Base-by-base conservation (phyloP, 495 filamentous ascomycete genomes). In the Hypoxylon crocopeplum region DNA sequence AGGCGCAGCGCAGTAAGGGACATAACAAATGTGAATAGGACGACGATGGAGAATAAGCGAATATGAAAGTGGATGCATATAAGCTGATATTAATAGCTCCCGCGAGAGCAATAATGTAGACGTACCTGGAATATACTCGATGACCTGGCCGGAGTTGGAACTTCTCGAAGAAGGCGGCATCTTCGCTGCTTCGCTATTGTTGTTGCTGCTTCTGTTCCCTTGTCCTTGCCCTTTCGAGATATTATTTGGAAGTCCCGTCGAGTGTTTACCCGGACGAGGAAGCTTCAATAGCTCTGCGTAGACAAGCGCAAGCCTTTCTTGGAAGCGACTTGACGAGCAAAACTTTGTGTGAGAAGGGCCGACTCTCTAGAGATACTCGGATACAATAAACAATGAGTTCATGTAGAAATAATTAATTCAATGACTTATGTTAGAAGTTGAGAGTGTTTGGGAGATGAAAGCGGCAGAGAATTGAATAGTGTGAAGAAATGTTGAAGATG, bases 51-150 rank as follows among this genome's bases (percentile, higher is more conserved):
- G 37, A 46, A 21, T 52, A 54, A 48, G 40, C 24, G 47, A 57
- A 53, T 66, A 58, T 16, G 32, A 27, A 52, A 45, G 48, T 48
- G 21, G 48, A 53, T 22, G 36, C 25, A 33, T 22, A 52, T 49
- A 41, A 57, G 30, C 40, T 47, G 15, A 50, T 32, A 38, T 32
- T 3, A 6, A 33, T 5, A 11, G 16, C 24, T 25, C 10, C 11
- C 1, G 2, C 11, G 25, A 45, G 37, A 54, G 21, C 41, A 5
- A n/a, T 8, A 27, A 22, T n/a, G n/a, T n/a, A 37, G 32, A 64
- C 75, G 25, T 78, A 84, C 82, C 80, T 57, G 80, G 81, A 60
- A 84, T 83, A 67, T 82, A 83, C 70, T 84, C 81, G 44, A 83
- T 77, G 50, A 84, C 73, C 63, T 82, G 81, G 29, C 81, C 82